A percentile compares a stretch with the other conserved stretches of the same genome.
Conservation (phyloP, 768 basidiomycete genomes). For the Grammothele lineata region DNA sequence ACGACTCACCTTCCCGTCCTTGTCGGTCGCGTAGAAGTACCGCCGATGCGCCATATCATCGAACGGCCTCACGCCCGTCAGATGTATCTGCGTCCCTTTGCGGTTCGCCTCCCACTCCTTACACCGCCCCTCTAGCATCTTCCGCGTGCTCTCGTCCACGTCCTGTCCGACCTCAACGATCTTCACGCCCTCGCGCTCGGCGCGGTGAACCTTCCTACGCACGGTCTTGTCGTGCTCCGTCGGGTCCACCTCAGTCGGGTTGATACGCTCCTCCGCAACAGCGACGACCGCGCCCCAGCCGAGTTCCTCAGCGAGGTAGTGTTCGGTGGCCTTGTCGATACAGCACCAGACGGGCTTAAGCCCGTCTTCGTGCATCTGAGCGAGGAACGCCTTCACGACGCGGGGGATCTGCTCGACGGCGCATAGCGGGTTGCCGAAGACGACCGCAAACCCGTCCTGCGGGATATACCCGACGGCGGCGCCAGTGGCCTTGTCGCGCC, state of each 20-base stretch:
- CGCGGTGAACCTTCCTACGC: slow-evolving; percentile 57
- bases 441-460: slow-evolving; percentile 47
- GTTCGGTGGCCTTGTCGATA: slow-evolving; percentile 48
- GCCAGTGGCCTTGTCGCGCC: slow-evolving; percentile 50
- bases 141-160: slow-evolving; percentile 43
- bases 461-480: slow-evolving; percentile 61
- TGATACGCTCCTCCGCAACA: slow-evolving; percentile 56
- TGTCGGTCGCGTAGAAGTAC: slow-evolving; percentile 39
- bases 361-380: slow-evolving; percentile 35
- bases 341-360: slow-evolving; percentile 59
- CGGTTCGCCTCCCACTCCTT: slow-evolving; percentile 50
- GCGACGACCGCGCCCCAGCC: slow-evolving; percentile 59
- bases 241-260: slow-evolving; percentile 44
- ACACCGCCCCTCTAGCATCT: slow-evolving; percentile 48
- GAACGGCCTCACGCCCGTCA: slow-evolving; percentile 37
- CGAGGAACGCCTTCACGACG: slow-evolving; percentile 46
- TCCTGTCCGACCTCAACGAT: slow-evolving; percentile 40
- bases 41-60: slow-evolving; percentile 35
- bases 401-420: slow-evolving; percentile 31
- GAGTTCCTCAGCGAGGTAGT: slow-evolving; percentile 43
- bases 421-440: slow-evolving; percentile 60
- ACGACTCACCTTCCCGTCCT: slow-evolving; percentile 30
- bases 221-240: slow-evolving; percentile 50
- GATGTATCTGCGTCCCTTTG: slow-evolving; percentile 53
- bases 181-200: slow-evolving; percentile 50